A percentile compares a stretch with the other conserved stretches of the same genome.
These are phyloP conservation scores for Bryoerythrophyllum caledonicum DNA, from an alignment of 225 moss, liverwort and hornwort species.

Conservation along the genomic window DNA sequence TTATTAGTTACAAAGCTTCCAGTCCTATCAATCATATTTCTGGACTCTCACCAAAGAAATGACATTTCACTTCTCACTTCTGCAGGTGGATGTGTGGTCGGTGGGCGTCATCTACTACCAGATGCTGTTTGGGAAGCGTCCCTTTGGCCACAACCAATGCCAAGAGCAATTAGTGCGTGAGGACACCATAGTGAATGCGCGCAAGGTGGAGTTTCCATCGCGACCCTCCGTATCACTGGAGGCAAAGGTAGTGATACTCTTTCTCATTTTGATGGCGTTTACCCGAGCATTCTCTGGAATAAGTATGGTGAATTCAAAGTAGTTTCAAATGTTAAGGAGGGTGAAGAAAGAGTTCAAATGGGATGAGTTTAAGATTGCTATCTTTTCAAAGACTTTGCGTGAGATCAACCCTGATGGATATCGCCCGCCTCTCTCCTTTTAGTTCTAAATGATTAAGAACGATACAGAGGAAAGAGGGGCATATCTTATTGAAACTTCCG, in stretches of 20 bases:
- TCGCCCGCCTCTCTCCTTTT: too few species aligned
- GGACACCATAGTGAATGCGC: slow-evolving; percentile 92
- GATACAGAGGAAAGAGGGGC: too few species aligned
- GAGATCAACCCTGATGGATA: too few species aligned
- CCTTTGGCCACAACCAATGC: slow-evolving; percentile 88
- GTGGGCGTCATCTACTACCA: slow-evolving; percentile 93
- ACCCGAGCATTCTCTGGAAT: neutral
- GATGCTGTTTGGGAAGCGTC: slow-evolving; percentile 92
- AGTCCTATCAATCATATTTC: neutral
- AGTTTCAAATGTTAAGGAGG: too few species aligned
- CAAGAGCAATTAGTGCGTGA: slow-evolving; percentile 96
- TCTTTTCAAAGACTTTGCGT: too few species aligned
- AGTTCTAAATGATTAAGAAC: too few species aligned
- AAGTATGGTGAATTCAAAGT: too few species aligned
- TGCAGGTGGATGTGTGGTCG: slow-evolving; percentile 98
- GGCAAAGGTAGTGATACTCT: slow-evolving; percentile 64
- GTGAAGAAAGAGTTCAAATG: too few species aligned
- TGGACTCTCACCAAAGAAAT: slow-evolving; percentile 2
- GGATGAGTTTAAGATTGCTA: too few species aligned
- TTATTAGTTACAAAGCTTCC: too few species aligned
- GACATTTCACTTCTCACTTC: slow-evolving; percentile 3
- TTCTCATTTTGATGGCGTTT: neutral
- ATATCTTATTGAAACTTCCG: too few species aligned
- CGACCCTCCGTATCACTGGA: slow-evolving; percentile 86
- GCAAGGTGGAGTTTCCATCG: slow-evolving; percentile 87